Conservation (phyloP, 805 yeast genomes). For the Lipomyces kockii region DNA sequence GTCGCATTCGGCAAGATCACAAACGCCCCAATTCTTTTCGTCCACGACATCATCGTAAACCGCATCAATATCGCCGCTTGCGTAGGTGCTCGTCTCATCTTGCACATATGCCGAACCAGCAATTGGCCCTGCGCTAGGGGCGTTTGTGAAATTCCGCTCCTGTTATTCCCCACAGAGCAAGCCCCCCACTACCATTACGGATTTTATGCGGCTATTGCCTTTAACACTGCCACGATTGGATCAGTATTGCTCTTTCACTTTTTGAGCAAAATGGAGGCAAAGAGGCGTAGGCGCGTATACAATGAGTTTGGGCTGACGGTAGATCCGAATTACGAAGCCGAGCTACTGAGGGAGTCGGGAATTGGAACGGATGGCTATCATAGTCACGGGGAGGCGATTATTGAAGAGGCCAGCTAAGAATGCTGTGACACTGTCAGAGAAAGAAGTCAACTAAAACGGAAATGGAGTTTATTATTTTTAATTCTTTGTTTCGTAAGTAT, state of each 20-base stretch:
- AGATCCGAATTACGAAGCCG: conserved; percentile 6
- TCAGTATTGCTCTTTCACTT: conserved; percentile 8
- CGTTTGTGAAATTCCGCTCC: conserved; percentile 50
- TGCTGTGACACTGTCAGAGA: background rate
- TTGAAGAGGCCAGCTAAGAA: background rate
- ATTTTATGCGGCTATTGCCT: conserved; percentile 1
- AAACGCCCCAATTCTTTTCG: no score
- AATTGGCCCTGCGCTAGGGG: conserved; percentile 44
- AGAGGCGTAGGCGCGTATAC: background rate
- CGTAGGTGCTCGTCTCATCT: no score
- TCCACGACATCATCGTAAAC: no score
- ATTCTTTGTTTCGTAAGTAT: no score
- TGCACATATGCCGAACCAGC: no score
- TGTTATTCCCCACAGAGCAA: conserved; percentile 48
- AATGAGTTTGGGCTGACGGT: conserved; percentile 20
- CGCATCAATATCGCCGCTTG: no score
- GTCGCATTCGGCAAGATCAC: no score
- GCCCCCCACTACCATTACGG: conserved; percentile 35
- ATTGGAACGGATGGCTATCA: background rate
- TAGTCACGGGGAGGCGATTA: background rate
- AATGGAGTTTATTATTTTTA: no score
- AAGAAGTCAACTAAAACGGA: background rate
- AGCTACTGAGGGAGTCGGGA: conserved; percentile 8
- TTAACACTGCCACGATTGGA: conserved; percentile 2
- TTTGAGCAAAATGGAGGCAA: conserved; percentile 13